These are phyloP conservation scores for Asclepias syriaca DNA, from an alignment of 257 asterid genomes.

Conservation along the genomic window DNA sequence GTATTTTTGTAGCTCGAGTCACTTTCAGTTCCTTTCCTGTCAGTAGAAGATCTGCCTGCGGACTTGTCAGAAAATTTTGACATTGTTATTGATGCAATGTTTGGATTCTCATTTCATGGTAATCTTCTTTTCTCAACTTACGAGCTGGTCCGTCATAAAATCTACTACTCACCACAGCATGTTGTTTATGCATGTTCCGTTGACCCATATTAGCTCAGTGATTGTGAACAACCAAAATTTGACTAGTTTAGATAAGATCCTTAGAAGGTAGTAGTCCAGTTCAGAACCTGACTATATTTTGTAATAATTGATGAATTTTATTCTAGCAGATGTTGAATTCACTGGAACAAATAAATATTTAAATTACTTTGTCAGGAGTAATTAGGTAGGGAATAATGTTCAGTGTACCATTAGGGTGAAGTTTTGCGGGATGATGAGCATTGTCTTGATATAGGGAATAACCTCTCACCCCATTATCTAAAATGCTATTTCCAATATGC, in stretches of 20 bases:
- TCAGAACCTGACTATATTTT: neutral
- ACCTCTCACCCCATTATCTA: neutral
- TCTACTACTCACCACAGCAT: no score
- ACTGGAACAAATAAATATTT: neutral
- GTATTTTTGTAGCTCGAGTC: slow-evolving; percentile 72
- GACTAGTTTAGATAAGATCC: neutral
- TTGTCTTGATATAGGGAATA: neutral
- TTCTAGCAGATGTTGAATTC: neutral
- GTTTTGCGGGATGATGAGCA: neutral
- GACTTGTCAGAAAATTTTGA: slow-evolving; percentile 70
- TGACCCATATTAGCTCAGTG: neutral
- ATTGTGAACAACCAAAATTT: neutral
- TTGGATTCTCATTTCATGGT: slow-evolving; percentile 97
- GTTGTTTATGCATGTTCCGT: neutral
- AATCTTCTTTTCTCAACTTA: slow-evolving; percentile 3
- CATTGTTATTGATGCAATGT: slow-evolving; percentile 77
- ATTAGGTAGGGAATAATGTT: neutral
- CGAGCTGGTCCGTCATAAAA: no score
- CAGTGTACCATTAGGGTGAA: no score
- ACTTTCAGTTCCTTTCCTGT: slow-evolving; percentile 70
- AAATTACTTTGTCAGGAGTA: neutral
- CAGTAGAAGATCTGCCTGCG: slow-evolving; percentile 67
- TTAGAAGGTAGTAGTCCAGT: neutral
- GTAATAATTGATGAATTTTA: neutral
- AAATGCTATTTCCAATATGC: slow-evolving; percentile 11